Conservation (phyloP, 2,329 filamentous ascomycete genomes). For the Gnomoniopsis sp. region DNA sequence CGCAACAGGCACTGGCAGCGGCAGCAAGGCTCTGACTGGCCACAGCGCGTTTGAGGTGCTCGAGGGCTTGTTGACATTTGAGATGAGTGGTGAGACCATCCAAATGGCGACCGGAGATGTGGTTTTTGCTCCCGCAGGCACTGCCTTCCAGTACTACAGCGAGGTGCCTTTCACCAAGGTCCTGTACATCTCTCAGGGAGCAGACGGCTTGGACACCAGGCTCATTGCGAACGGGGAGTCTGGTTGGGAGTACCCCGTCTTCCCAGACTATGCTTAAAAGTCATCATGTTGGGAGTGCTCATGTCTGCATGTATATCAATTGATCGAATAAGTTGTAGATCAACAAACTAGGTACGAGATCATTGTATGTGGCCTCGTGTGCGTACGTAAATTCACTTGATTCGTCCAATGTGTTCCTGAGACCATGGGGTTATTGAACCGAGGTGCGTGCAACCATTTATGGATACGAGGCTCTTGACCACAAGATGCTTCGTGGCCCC, state of each 20-base stretch:
- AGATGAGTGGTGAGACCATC: conserved; percentile 14
- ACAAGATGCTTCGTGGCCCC: no score
- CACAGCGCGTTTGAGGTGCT: conserved; percentile 18
- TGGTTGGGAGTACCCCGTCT: conserved; percentile 10
- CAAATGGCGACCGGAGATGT: conserved; percentile 18
- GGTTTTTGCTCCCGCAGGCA: conserved; percentile 15
- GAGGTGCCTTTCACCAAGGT: conserved; percentile 20
- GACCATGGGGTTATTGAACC: no score
- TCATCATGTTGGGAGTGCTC: no score
- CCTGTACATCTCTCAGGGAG: conserved; percentile 18
- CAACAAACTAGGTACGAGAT: not conserved
- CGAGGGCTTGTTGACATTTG: conserved; percentile 18
- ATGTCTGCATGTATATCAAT: not conserved
- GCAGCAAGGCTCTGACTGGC: conserved; percentile 4
- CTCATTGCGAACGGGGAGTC: conserved; percentile 10
- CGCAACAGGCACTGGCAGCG: not conserved
- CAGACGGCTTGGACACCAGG: conserved; percentile 15
- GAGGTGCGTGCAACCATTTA: no score
- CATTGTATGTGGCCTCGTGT: no score
- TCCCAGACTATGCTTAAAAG: not conserved
- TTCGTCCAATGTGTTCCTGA: no score
- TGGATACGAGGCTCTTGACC: no score
- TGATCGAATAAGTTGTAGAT: not conserved
- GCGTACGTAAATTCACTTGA: not conserved
- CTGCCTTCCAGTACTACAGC: conserved; percentile 14